A percentile compares a stretch with the other conserved stretches of the same genome.
phyloP scores from a whole-genome alignment of 805 yeast species.

The Jamesozyma piceae region DNA sequence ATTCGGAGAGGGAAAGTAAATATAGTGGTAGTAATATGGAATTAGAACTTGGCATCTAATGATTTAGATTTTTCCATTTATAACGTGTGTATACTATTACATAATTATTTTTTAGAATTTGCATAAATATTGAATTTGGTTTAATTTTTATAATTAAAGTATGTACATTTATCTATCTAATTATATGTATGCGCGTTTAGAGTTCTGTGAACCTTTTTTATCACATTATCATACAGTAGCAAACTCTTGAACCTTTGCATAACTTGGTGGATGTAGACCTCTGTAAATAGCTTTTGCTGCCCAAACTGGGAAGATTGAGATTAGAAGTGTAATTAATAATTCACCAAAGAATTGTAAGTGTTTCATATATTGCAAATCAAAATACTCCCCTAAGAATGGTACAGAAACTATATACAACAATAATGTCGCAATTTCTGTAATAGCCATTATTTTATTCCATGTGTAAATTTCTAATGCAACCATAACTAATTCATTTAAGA shows the following conservation, averaged over 20 bases:
- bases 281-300: conserved; percentile 65
- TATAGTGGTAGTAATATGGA: conserved; percentile 14
- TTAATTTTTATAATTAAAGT: background rate
- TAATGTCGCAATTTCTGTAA: conserved; percentile 63
- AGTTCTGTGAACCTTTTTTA: no score
- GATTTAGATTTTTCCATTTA: no score
- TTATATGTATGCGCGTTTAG: background rate
- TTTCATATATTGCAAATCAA: conserved; percentile 55
- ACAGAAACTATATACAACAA: conserved; percentile 59
- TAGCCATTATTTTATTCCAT: conserved; percentile 77
- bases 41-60: conserved; percentile 7
- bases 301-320: conserved; percentile 88
- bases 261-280: conserved; percentile 82
- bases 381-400: conserved; percentile 84
- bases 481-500: conserved; percentile 84
- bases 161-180: background rate
- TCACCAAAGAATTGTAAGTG: conserved; percentile 63
- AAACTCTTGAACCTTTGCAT: conserved; percentile 86
- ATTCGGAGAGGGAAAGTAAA: conserved; percentile 9
- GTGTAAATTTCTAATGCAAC: conserved; percentile 85
- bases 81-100: no score
- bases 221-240: conserved; percentile 26
- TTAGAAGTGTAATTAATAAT: conserved; percentile 47
- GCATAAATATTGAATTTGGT: background rate
- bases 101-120: no score